Conservation (phyloP, 352 stramenopile species). For the Elongisporangium senticosum region DNA sequence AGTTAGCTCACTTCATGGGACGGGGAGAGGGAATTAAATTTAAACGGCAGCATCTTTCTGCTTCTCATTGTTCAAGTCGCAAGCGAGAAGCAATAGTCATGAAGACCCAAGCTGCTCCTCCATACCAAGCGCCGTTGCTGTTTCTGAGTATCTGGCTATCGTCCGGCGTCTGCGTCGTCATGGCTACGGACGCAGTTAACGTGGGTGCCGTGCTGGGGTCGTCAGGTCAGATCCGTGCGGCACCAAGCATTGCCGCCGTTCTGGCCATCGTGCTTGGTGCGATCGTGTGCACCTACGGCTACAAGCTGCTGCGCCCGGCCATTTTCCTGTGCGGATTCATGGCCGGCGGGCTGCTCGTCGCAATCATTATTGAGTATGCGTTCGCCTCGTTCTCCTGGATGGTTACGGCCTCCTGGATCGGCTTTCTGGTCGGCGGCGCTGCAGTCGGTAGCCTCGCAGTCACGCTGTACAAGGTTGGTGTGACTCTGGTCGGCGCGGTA, state of each 20-base stretch:
- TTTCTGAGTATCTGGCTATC: constrained; percentile 2
- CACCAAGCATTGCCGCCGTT: constrained; percentile 32
- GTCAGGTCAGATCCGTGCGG: constrained; percentile 26
- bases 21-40: constrained; percentile 2
- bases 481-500: constrained; percentile 39
- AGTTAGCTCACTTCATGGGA: background rate
- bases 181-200: constrained; percentile 1
- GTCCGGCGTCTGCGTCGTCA: background rate
- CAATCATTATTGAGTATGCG: constrained; percentile 29
- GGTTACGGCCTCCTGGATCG: constrained; percentile 41
- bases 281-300: constrained; percentile 44
- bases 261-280: constrained; percentile 43
- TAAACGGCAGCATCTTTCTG: constrained; percentile 16
- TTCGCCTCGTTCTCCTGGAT: constrained; percentile 43
- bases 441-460: constrained; percentile 35
- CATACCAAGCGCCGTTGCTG: constrained; percentile 7
- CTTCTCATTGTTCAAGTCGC: background rate
- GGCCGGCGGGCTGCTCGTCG: constrained; percentile 33
- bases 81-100: background rate
- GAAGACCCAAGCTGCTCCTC: constrained; percentile 1
- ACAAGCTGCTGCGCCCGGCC: constrained; percentile 35
- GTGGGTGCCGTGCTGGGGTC: constrained; percentile 5
- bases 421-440: constrained; percentile 29
- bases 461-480: constrained; percentile 38
- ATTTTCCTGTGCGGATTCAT: constrained; percentile 56